Percentiles rank a stretch among this genome's conserved stretches.
Evolutionary conservation across 306 rosid species (phyloP).

Genomic region (Abrus pulchellus): DNA sequence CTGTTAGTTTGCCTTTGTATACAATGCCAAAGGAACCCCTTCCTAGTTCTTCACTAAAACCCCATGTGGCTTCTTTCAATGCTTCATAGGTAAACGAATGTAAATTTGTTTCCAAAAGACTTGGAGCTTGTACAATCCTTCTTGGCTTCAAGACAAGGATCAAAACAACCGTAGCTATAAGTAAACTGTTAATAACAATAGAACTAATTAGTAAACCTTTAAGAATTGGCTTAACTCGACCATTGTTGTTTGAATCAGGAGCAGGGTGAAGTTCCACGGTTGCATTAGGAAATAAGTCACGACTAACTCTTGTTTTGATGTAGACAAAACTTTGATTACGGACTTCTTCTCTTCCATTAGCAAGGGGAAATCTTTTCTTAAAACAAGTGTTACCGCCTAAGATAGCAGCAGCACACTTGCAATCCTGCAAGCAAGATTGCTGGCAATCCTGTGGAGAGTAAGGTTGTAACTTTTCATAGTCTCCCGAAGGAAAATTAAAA

Average conservation of each 20-base stretch:
- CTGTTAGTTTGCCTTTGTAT: conserved; percentile 52
- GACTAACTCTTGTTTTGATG: conserved; percentile 44
- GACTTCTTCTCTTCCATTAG: conserved; percentile 46
- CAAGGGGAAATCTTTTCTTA: conserved; percentile 55
- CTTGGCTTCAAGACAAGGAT: conserved; percentile 29
- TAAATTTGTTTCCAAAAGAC: conserved; percentile 49
- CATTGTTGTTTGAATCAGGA: background rate
- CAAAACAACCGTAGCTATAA: conserved; percentile 36
- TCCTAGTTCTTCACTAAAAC: conserved; percentile 50
- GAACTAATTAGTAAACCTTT: conserved; percentile 51
- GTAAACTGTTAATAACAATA: conserved; percentile 31
- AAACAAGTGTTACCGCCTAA: conserved; percentile 32
- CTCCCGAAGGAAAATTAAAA: background rate
- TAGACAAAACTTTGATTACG: background rate
- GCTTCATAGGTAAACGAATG: conserved; percentile 47
- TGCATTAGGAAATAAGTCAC: background rate
- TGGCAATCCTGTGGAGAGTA: conserved; percentile 36
- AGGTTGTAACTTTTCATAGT: conserved; percentile 48
- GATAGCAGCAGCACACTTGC: conserved; percentile 51
- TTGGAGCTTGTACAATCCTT: conserved; percentile 35
- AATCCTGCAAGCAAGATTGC: conserved; percentile 54
- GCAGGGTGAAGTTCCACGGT: background rate
- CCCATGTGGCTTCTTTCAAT: conserved; percentile 51
- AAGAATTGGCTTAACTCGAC: conserved; percentile 20
- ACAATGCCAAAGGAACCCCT: conserved; percentile 63